phyloP scores from a whole-genome alignment of 495 filamentous ascomycete species.

The Penicillium lividum region DNA sequence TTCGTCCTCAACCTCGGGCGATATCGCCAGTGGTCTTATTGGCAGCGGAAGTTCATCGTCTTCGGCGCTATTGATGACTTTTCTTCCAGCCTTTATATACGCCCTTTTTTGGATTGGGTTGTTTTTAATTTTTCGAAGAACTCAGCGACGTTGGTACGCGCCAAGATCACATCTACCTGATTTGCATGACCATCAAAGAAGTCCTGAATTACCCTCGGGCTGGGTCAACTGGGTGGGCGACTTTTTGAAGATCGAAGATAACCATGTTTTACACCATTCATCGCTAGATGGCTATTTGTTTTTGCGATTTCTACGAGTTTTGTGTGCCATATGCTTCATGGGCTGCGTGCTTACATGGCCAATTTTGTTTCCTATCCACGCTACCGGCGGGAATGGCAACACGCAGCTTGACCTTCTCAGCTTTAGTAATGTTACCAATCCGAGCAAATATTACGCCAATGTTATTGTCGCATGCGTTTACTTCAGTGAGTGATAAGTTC shows the following conservation, averaged over 20 bases:
- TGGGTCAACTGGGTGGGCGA: constrained; percentile 64
- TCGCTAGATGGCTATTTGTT: constrained; percentile 83
- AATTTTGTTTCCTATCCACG: constrained; percentile 76
- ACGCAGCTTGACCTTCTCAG: constrained; percentile 62
- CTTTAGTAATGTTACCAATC: constrained; percentile 63
- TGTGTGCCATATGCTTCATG: constrained; percentile 69
- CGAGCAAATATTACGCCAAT: constrained; percentile 61
- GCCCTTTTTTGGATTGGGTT: constrained; percentile 65
- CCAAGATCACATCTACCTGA: constrained; percentile 79
- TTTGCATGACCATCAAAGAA: constrained; percentile 56
- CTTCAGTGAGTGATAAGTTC: constrained; percentile 49
- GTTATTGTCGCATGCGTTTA: constrained; percentile 54
- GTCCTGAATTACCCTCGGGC: constrained; percentile 44
- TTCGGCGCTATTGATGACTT: constrained; percentile 66
- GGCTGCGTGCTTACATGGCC: constrained; percentile 81
- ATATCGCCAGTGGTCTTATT: constrained; percentile 32
- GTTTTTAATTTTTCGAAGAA: constrained; percentile 74
- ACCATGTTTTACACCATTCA: constrained; percentile 60
- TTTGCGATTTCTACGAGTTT: constrained; percentile 72
- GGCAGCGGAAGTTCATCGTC: constrained; percentile 38
- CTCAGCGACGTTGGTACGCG: constrained; percentile 74
- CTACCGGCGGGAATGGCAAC: constrained; percentile 64
- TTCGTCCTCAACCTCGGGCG: constrained; percentile 39
- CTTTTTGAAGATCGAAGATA: constrained; percentile 62
- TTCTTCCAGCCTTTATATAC: constrained; percentile 67